These are phyloP conservation scores for Alternaria atra DNA, from an alignment of 2,329 filamentous ascomycete genomes.

Conservation along the genomic window DNA sequence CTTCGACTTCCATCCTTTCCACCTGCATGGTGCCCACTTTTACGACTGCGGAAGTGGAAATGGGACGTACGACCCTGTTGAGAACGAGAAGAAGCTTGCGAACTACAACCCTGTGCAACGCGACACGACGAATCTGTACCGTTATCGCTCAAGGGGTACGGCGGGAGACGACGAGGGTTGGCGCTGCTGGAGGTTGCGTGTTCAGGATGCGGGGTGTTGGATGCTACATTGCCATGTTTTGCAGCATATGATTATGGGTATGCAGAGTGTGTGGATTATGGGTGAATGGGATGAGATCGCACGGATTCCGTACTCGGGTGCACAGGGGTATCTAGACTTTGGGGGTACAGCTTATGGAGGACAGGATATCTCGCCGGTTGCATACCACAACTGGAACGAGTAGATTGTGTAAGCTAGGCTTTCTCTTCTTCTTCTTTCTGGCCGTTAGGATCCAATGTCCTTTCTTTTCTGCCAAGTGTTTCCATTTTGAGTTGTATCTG, in stretches of 20 bases:
- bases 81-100: conserved; percentile 57
- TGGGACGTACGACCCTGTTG: conserved; percentile 61
- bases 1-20: conserved; percentile 60
- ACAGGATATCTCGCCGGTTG: conserved; percentile 14
- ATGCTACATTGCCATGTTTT: conserved; percentile 70
- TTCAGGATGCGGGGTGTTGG: conserved; percentile 64
- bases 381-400: conserved; percentile 21
- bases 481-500: background rate
- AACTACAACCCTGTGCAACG: conserved; percentile 52
- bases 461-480: background rate
- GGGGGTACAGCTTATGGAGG: conserved; percentile 56
- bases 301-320: conserved; percentile 43
- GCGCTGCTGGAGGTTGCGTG: conserved; percentile 68
- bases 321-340: conserved; percentile 56
- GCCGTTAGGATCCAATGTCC: background rate
- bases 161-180: conserved; percentile 61
- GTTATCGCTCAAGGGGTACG: conserved; percentile 57
- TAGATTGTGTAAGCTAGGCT: background rate
- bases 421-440: background rate
- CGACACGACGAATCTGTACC: conserved; percentile 65
- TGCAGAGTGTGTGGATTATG: conserved; percentile 59
- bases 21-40: conserved; percentile 64
- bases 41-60: conserved; percentile 65
- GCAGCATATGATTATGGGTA: conserved; percentile 66
- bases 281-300: conserved; percentile 55